Percentiles rank a stretch among this genome's conserved stretches.
These are phyloP conservation scores for Stephania yunnanensis DNA, from an alignment of 164 flowering plant genomes.

Conservation along the genomic window DNA sequence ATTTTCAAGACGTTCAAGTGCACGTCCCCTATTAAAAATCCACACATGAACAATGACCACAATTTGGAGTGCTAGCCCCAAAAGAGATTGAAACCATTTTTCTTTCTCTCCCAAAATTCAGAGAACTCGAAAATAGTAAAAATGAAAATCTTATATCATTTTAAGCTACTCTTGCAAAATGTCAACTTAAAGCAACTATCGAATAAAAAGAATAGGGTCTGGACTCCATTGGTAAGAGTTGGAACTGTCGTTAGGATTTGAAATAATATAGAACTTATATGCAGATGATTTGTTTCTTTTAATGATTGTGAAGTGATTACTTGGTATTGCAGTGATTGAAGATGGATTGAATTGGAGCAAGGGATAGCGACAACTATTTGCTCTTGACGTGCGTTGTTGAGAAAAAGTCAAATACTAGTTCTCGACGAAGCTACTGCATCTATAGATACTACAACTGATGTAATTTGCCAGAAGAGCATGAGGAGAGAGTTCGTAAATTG, in stretches of 20 bases:
- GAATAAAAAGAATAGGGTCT: conserved; percentile 50
- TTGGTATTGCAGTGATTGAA: conserved; percentile 32
- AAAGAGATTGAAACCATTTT: no score
- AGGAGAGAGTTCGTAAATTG: conserved; percentile 47
- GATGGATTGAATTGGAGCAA: conserved; percentile 77
- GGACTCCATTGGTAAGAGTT: conserved; percentile 37
- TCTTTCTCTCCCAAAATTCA: no score
- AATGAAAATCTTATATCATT: no score
- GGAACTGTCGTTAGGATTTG: no score
- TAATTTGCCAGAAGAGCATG: conserved; percentile 49
- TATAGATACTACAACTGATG: conserved; percentile 54
- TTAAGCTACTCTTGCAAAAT: conserved; percentile 36
- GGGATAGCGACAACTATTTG: conserved; percentile 64
- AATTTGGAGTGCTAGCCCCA: no score
- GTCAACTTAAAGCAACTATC: conserved; percentile 53
- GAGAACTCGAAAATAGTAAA: no score
- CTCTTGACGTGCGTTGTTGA: conserved; percentile 56
- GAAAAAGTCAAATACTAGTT: conserved; percentile 50
- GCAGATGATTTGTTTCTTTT: no score
- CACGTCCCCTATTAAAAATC: no score
- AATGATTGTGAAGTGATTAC: no score
- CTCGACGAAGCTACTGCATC: conserved; percentile 84
- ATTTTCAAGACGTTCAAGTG: no score
- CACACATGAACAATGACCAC: no score
- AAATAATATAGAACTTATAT: no score